Evolutionary conservation across 2,329 filamentous ascomycete species (phyloP).

Genomic region (Aspergillus pseudoterreus): DNA sequence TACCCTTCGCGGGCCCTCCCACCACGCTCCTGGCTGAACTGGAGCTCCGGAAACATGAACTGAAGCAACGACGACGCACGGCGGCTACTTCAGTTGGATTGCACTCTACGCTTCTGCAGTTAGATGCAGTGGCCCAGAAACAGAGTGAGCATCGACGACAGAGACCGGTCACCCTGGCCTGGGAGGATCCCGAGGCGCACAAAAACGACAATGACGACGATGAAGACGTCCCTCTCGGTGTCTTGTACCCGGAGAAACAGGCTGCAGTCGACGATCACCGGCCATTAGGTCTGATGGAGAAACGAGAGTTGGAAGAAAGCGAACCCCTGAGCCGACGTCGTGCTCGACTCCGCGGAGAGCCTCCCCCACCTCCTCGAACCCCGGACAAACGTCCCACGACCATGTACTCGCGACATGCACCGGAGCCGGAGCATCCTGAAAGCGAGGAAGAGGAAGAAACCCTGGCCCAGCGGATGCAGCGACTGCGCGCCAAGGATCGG

Average conservation of each 20-base stretch:
- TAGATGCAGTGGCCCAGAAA: constrained; percentile 85
- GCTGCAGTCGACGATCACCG: constrained; percentile 29
- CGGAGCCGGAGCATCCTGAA: constrained; percentile 23
- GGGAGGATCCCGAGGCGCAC: constrained; percentile 62
- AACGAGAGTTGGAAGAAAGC: constrained; percentile 82
- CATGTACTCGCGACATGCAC: constrained; percentile 29
- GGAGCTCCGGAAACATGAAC: constrained; percentile 83
- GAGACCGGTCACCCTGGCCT: constrained; percentile 80
- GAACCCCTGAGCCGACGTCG: constrained; percentile 79
- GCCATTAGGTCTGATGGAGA: constrained; percentile 54
- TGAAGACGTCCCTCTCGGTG: constrained; percentile 81
- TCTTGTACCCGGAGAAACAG: constrained; percentile 62
- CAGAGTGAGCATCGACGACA: constrained; percentile 67
- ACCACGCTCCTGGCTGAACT: constrained; percentile 91
- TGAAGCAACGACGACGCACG: constrained; percentile 73
- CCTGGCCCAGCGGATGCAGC: constrained; percentile 41
- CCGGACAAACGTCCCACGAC: constrained; percentile 31
- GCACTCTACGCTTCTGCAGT: constrained; percentile 82
- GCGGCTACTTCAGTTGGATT: constrained; percentile 71
- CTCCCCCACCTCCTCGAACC: constrained; percentile 29
- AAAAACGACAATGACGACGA: constrained; percentile 56
- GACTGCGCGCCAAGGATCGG: constrained; percentile 36
- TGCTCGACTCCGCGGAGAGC: constrained; percentile 66
- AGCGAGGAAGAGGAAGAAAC: constrained; percentile 43
- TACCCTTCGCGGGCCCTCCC: constrained; percentile 64